Percentiles rank a stretch among this genome's conserved stretches.
phyloP scores from a whole-genome alignment of 352 stramenopile species.

The Globisporangium iwayamae region DNA sequence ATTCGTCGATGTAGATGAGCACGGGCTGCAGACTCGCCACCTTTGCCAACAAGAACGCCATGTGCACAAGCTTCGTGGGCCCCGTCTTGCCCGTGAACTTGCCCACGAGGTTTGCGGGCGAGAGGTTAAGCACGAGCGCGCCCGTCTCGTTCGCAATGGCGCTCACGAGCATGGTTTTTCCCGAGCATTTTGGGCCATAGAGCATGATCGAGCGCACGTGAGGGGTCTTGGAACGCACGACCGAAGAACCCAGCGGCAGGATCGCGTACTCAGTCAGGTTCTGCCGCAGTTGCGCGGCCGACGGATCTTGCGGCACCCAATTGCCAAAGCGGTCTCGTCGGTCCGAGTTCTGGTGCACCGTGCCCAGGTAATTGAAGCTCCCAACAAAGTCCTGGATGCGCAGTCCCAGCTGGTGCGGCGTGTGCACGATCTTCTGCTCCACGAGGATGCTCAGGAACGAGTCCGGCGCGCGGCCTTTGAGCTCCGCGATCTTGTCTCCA shows the following conservation, averaged over 20 bases:
- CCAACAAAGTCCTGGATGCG: constrained; percentile 85
- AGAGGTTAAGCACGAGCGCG: constrained; percentile 94
- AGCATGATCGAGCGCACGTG: constrained; percentile 90
- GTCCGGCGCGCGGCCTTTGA: constrained; percentile 86
- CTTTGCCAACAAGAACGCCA: constrained; percentile 91
- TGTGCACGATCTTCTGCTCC: constrained; percentile 87
- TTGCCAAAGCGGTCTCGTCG: constrained; percentile 67
- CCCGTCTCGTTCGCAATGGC: constrained; percentile 90
- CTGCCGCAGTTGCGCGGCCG: constrained; percentile 87
- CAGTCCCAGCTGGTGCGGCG: constrained; percentile 22
- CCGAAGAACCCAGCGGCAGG: constrained; percentile 75
- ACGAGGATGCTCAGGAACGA: constrained; percentile 90
- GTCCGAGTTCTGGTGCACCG: constrained; percentile 59
- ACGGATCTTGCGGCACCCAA: constrained; percentile 91
- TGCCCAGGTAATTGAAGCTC: constrained; percentile 91
- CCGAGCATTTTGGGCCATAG: constrained; percentile 88
- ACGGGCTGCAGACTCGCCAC: constrained; percentile 81
- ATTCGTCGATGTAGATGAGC: constrained; percentile 94
- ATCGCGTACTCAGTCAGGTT: constrained; percentile 90
- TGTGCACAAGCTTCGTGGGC: constrained; percentile 92
- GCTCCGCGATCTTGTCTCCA: constrained; percentile 88
- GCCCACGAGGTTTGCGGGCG: constrained; percentile 88
- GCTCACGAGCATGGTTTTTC: constrained; percentile 93
- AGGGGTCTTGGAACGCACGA: constrained; percentile 71
- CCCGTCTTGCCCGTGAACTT: constrained; percentile 92